Evolutionary conservation across 2,329 filamentous ascomycete species (phyloP), one percentile per base, ranked within the genome.

Genomic region (Ophiostoma perfectum): DNA sequence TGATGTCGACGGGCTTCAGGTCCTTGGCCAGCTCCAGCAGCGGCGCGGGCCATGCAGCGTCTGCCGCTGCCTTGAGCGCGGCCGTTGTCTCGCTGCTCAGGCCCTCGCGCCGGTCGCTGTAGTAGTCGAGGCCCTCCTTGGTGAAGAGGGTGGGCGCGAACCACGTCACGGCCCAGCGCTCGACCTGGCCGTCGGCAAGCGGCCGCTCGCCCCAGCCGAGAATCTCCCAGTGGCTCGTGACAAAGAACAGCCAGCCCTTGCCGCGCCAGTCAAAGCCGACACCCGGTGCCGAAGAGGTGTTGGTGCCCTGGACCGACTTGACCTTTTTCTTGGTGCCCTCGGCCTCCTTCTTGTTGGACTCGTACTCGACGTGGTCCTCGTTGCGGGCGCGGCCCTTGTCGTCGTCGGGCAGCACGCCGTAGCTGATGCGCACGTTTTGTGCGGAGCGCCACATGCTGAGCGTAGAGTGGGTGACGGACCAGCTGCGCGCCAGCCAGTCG

Each of bases 61-160:
- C 79, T 52, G 88, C 81, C 38, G 63, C 63, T 14, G 70, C 64
- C 14, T 70, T 70, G 18, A 73, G 58, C 36, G 69, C 69, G 0
- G 65, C 67, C 6, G 63, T 65, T 67, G 87, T 85, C 75, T 80
- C 83, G 68, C 83, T 79, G 67, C 81, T 83, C 71, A 92, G 72
- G 0, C 90, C 90, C 71, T 83, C 84, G 66, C 78, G 82, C 16
- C 83, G 81, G 73, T 90, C 83, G 63, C 86, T 88, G 77, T 94
- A 95, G 9, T 96, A 78, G 78, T 96, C 92, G 42, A 96, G 74
- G 0, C 92, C 92, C 68, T 92, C 90, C 71, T 90, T 89, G 6
- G 92, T 95, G 73, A 96, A 96, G 62, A 93, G 73, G 38, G 91
- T 96, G 74, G 90, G 88, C 71, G 89, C 88, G 77, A 96, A 96